phyloP scores from a whole-genome alignment of 352 stramenopile genomes.

The Plasmopara viticola region DNA sequence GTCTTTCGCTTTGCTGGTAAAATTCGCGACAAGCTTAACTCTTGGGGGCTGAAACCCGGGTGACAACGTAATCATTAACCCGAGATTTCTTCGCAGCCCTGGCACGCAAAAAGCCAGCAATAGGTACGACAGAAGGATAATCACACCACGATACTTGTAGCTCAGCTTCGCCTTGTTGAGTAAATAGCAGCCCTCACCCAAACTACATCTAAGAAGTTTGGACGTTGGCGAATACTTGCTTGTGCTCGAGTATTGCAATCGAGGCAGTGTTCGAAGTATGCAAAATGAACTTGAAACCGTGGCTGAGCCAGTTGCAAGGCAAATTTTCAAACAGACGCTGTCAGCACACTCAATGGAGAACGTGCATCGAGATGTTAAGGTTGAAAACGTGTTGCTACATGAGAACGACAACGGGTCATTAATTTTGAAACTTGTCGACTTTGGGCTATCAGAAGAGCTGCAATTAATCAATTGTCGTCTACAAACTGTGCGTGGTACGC shows the following conservation, averaged over 20 bases:
- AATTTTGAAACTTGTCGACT: conserved; percentile 89
- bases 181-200: too few species aligned
- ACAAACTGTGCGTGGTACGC: conserved; percentile 91
- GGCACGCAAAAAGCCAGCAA: too few species aligned
- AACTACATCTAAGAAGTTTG: too few species aligned
- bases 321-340: conserved; percentile 72
- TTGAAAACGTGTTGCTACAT: conserved; percentile 80
- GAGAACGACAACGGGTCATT: conserved; percentile 70
- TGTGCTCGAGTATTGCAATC: conserved; percentile 81
- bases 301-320: conserved; percentile 55
- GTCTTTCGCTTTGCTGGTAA: too few species aligned
- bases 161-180: too few species aligned
- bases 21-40: too few species aligned
- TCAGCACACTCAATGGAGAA: conserved; percentile 78
- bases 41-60: too few species aligned
- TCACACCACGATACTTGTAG: too few species aligned
- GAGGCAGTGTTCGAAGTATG: conserved; percentile 72
- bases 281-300: conserved; percentile 57
- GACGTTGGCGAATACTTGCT: conserved; percentile 62
- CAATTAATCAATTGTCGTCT: conserved; percentile 84
- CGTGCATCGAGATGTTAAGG: conserved; percentile 85
- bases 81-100: too few species aligned
- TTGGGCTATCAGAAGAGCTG: conserved; percentile 85
- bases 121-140: too few species aligned
- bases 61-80: too few species aligned